Conservation (phyloP, 2,329 filamentous ascomycete species). For the Leptographium wingfieldii region DNA sequence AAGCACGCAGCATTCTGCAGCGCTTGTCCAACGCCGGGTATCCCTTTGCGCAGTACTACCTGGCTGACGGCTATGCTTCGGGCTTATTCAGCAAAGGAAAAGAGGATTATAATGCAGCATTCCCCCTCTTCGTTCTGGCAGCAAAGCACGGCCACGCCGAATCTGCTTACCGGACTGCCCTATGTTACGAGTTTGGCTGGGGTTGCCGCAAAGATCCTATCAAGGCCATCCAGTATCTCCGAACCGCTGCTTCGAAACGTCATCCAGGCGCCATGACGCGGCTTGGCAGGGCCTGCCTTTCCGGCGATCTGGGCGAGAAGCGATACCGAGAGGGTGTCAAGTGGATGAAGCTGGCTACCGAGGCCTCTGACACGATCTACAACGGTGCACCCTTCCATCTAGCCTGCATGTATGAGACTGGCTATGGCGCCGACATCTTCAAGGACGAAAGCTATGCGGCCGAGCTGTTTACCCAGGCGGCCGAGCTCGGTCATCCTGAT, state of each 20-base stretch:
- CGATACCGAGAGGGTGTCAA: constrained; percentile 85
- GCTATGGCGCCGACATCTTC: constrained; percentile 92
- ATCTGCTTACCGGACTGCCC: constrained; percentile 80
- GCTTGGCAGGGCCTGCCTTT: constrained; percentile 79
- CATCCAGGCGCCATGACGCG: constrained; percentile 93
- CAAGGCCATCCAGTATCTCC: constrained; percentile 89
- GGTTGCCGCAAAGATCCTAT: constrained; percentile 79
- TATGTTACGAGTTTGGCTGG: constrained; percentile 98
- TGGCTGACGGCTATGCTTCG: constrained; percentile 87
- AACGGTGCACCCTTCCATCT: constrained; percentile 88
- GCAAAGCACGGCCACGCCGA: constrained; percentile 97
- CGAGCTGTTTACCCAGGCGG: constrained; percentile 86
- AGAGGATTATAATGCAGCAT: constrained; percentile 81
- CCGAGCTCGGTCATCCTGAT: constrained; percentile 78
- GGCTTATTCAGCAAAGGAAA: constrained; percentile 93
- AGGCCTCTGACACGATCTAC: constrained; percentile 83
- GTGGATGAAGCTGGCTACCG: constrained; percentile 88
- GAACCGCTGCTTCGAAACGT: constrained; percentile 79
- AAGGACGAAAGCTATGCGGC: constrained; percentile 81
- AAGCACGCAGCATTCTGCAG: constrained; percentile 83
- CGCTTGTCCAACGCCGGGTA: constrained; percentile 77
- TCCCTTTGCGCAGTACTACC: constrained; percentile 95
- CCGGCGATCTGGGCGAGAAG: constrained; percentile 77
- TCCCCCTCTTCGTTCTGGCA: constrained; percentile 82
- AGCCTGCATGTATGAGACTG: constrained; percentile 75